A percentile compares a stretch with the other conserved stretches of the same genome.
Evolutionary conservation across 2,329 filamentous ascomycete species (phyloP).

Genomic region (Paraphaeosphaeria sporulosa): DNA sequence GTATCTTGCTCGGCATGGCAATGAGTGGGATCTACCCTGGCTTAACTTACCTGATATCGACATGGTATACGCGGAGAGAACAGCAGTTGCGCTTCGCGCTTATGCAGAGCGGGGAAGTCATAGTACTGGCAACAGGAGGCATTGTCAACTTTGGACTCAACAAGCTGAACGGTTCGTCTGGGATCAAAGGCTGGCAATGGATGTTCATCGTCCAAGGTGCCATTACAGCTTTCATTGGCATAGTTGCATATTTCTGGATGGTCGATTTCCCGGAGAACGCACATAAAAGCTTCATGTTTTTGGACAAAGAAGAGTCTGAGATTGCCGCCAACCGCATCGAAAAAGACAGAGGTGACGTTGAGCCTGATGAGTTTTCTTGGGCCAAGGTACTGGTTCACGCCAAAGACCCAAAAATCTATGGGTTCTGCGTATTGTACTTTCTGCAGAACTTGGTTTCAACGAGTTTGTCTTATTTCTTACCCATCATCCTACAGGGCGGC

Average conservation of each 20-base stretch:
- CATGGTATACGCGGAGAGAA: slow-evolving; percentile 71
- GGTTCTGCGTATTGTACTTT: slow-evolving; percentile 71
- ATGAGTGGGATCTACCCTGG: slow-evolving; percentile 59
- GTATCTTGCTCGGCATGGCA: slow-evolving; percentile 70
- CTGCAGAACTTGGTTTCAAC: slow-evolving; percentile 72
- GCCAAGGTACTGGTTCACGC: slow-evolving; percentile 64
- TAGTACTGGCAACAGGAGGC: slow-evolving; percentile 69
- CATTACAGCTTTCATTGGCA: slow-evolving; percentile 65
- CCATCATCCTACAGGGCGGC: slow-evolving; percentile 62
- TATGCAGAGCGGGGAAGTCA: slow-evolving; percentile 70
- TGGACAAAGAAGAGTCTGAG: slow-evolving; percentile 63
- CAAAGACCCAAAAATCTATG: slow-evolving; percentile 68
- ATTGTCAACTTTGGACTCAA: slow-evolving; percentile 76
- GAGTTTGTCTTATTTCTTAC: slow-evolving; percentile 70
- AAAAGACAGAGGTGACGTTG: slow-evolving; percentile 66
- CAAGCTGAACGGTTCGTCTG: slow-evolving; percentile 63
- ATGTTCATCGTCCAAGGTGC: slow-evolving; percentile 74
- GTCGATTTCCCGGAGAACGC: slow-evolving; percentile 72
- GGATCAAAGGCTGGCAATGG: slow-evolving; percentile 70
- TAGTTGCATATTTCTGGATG: slow-evolving; percentile 74
- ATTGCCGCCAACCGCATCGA: slow-evolving; percentile 66
- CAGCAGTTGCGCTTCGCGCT: slow-evolving; percentile 72
- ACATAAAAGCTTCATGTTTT: slow-evolving; percentile 64
- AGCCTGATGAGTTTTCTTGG: slow-evolving; percentile 65
- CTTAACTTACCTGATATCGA: slow-evolving; percentile 63